Conservation (phyloP, 2,329 filamentous ascomycete species). For the Fusarium sulawesiense region DNA sequence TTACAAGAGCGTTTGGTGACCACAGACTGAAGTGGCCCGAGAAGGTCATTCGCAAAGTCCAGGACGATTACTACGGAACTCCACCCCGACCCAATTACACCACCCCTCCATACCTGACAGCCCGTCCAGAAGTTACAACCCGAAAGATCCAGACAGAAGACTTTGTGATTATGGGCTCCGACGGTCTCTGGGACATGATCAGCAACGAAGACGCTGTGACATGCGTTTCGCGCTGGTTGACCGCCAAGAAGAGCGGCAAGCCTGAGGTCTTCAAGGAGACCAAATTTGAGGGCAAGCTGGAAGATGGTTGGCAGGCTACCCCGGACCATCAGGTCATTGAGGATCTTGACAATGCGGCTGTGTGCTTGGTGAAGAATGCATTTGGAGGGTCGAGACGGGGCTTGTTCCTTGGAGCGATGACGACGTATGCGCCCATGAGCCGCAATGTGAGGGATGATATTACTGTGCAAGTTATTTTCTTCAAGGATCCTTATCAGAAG, state of each 20-base stretch:
- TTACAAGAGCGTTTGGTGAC: slow-evolving; percentile 77
- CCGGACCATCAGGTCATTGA: slow-evolving; percentile 76
- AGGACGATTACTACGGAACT: slow-evolving; percentile 63
- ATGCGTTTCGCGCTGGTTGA: slow-evolving; percentile 66
- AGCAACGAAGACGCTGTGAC: slow-evolving; percentile 67
- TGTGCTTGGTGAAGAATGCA: slow-evolving; percentile 83
- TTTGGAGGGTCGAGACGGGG: slow-evolving; percentile 80
- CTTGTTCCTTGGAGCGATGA: slow-evolving; percentile 78
- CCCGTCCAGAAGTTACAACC: slow-evolving; percentile 72
- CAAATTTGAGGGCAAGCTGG: slow-evolving; percentile 30
- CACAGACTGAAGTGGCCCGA: slow-evolving; percentile 74
- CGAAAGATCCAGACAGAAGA: slow-evolving; percentile 60
- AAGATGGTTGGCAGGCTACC: slow-evolving; percentile 43
- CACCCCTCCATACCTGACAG: slow-evolving; percentile 75
- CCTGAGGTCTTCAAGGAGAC: slow-evolving; percentile 41
- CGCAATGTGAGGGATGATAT: slow-evolving; percentile 76
- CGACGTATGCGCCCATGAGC: slow-evolving; percentile 76
- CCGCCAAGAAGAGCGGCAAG: slow-evolving; percentile 43
- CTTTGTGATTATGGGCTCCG: slow-evolving; percentile 74
- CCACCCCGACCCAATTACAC: slow-evolving; percentile 56
- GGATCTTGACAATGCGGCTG: slow-evolving; percentile 80
- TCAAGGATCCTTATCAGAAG: slow-evolving; percentile 63
- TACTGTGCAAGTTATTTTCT: slow-evolving; percentile 85
- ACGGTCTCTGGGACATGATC: slow-evolving; percentile 74
- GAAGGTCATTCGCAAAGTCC: slow-evolving; percentile 50